Evolutionary conservation across 352 stramenopile genomes (phyloP), one percentile per base, ranked within the genome.

Genomic region (Saprolegnia parasitica): DNA sequence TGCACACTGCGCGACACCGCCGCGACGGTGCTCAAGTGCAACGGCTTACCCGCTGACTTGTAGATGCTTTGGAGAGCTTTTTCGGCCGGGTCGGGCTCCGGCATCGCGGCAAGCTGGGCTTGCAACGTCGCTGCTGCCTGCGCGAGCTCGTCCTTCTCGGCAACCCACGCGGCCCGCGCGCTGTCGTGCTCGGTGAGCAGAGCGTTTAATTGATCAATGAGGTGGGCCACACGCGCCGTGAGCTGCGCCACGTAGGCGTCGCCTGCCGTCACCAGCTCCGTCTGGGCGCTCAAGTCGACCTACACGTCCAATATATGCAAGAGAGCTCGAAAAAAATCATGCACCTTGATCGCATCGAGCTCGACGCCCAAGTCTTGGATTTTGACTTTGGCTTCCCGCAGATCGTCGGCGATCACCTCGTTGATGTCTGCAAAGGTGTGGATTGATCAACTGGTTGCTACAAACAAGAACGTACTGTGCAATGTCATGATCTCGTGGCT

Each of bases 231-330:
- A 13, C 50, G 37, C 21, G 15, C 18, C 4, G 23, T 67, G 5
- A 67, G 42, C 20, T 54, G 37, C 20, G 23, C 40, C 20, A 67
- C 39, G 42, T 35, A 67, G 23, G 29, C 40, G 29, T 67, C 58
- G n/a, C 58, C n/a, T 16, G 58, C 40, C 5, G 23, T n/a, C 35
- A 67, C 58, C 18, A 67, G 39, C 35, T 67, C 58, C 11, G 23
- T 39, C 23, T 67, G 58, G 1, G 58, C 45, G 11, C 54, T 21
- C n/a, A 67, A 15, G 39, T 67, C 58, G 8, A 23, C 32, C 58
- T 65, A 65, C 21, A 18, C 11, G 5, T 11, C 0, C 20, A 5
- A 5, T 35, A 35, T 5, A 35, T 35, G 29, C 2, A 5, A 35
- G 29, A 35, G 29, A 5, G 29, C 29, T 35, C 5, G 29, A 5